phyloP scores from a whole-genome alignment of 1,284 basidiomycete genomes.

The Chalciporus piperatoides region DNA sequence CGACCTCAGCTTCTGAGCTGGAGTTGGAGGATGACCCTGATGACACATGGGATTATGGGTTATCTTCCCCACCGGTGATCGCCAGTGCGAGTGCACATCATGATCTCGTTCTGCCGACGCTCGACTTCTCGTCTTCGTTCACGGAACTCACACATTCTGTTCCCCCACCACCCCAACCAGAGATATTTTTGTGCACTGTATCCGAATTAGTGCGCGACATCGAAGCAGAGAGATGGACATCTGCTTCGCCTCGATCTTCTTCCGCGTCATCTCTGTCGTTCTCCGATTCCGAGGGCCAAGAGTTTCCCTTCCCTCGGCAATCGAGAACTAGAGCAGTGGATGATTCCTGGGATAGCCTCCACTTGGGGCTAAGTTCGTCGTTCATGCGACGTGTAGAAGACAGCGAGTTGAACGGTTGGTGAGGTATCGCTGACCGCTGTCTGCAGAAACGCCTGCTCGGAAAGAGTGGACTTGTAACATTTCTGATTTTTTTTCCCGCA shows the following conservation, averaged over 20 bases:
- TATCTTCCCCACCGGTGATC: conserved; percentile 8
- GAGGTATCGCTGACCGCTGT: neutral
- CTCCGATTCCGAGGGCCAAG: neutral
- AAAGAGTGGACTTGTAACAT: neutral
- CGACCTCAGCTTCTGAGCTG: conserved; percentile 6
- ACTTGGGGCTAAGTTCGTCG: conserved; percentile 20
- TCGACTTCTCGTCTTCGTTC: conserved; percentile 55
- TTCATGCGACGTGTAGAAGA: conserved; percentile 14
- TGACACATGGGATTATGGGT: neutral
- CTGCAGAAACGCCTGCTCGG: neutral
- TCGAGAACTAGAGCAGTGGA: neutral
- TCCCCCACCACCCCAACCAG: conserved; percentile 16
- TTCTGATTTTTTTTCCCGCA: neutral
- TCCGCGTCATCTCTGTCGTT: neutral
- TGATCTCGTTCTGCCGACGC: conserved; percentile 62
- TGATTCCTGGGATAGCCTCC: conserved; percentile 21
- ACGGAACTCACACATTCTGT: conserved; percentile 4
- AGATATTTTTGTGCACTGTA: conserved; percentile 21
- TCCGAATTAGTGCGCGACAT: conserved; percentile 24
- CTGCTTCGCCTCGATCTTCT: neutral
- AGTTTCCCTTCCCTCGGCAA: conserved; percentile 1
- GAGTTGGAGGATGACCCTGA: conserved; percentile 4
- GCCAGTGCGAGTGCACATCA: conserved; percentile 27
- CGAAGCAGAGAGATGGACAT: neutral
- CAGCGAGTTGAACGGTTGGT: conserved; percentile 1